Evolutionary conservation across 164 flowering plant genomes (phyloP), one percentile per base, ranked within the genome.

Genomic region (Brasenia schreberi): DNA sequence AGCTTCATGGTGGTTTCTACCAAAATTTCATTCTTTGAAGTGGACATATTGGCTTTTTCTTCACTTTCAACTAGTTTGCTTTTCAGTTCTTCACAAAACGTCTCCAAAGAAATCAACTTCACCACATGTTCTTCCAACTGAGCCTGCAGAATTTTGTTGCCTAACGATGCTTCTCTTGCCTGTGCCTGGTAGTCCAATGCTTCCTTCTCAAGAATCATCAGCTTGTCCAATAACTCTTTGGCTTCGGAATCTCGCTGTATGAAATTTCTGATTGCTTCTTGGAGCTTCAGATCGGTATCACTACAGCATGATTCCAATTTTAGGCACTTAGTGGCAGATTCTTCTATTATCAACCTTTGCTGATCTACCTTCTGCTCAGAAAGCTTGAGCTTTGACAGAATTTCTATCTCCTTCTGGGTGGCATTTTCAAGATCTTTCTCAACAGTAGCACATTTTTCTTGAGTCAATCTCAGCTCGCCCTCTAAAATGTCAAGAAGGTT

Each of bases 301-400:
- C 17, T 49, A 49, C 69, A 23, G 23, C 80, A 83, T 18, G 82
- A 71, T 73, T 83, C 89, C 42, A 84, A 79, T 77, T 91, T 92
- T 42, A 73, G 65, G 69, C 73, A 74, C 72, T 78, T 82, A 19
- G 84, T 67, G 56, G 76, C 79, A 61, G 84, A 77, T 70, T 87
- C 68, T 73, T 82, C 85, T 65, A 86, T 63, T 18, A 70, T 33
- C 74, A 63, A 77, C 42, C 72, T 80, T 43, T 84, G 85, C 67
- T 83, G 69, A 69, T 78, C 81, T 19, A 87, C 64, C 72, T 82
- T 76, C 73, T 77, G 84, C 72, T 85, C 88, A 5, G 88, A 82
- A 70, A 77, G 76, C 66, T 85, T 84, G 14, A 87, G 89, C 81
- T 87, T 91, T 69, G 80, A 80, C 74, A 81, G 19, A 53, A 82